Conservation (phyloP, 805 yeast genomes). For the Starmerella davenportii region DNA sequence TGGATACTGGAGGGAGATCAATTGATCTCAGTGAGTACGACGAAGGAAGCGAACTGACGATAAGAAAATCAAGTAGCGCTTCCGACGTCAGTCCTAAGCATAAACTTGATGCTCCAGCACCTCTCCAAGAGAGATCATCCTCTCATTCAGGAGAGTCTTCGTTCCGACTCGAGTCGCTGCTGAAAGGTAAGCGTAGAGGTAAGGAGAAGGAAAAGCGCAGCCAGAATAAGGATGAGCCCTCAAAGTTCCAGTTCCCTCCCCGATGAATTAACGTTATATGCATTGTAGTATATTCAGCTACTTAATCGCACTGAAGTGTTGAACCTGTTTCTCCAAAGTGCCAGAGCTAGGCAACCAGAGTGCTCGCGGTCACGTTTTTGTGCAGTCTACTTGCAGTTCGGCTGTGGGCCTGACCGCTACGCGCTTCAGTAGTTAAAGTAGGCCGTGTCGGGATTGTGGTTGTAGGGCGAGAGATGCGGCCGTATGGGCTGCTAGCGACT, state of each 20-base stretch:
- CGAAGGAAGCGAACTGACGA: background rate
- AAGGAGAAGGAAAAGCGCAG: slow-evolving; percentile 6
- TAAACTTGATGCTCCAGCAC: background rate
- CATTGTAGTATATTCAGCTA: no score
- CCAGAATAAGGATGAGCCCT: no score
- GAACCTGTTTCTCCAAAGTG: no score
- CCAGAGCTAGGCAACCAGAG: no score
- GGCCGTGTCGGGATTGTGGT: no score
- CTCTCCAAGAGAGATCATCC: background rate
- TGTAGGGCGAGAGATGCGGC: no score
- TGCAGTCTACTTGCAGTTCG: no score
- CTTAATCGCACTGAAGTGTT: no score
- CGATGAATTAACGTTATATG: background rate
- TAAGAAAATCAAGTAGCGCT: background rate
- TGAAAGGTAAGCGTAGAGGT: slow-evolving; percentile 18
- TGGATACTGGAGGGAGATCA: background rate
- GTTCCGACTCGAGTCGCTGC: slow-evolving; percentile 22
- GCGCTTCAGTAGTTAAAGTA: no score
- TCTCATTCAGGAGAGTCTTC: slow-evolving; percentile 18
- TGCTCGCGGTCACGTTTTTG: no score
- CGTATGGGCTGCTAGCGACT: no score
- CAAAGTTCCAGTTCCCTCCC: slow-evolving; percentile 15
- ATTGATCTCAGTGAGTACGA: background rate
- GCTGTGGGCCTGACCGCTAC: no score
- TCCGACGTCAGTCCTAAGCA: slow-evolving; percentile 1